Percentiles rank a stretch among this genome's conserved stretches.
phyloP scores from a whole-genome alignment of 2,329 filamentous ascomycete species.

The Sporothrix brasiliensis region DNA sequence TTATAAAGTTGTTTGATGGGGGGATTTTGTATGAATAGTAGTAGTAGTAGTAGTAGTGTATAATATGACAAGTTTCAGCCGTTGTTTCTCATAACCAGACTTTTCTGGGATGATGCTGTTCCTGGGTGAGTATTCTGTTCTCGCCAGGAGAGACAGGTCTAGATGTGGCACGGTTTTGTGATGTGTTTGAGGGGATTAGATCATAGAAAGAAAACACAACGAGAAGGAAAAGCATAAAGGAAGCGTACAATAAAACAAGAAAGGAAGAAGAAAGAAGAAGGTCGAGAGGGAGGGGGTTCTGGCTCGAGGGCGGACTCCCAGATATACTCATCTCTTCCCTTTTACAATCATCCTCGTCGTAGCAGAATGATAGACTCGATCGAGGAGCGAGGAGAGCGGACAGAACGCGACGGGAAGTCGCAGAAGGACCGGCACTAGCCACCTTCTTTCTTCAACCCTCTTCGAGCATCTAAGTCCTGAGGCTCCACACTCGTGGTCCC shows the following conservation, averaged over 20 bases:
- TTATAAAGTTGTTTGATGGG: constrained; percentile 5
- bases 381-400: constrained; percentile 10
- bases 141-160: constrained; percentile 32
- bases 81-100: constrained; percentile 20
- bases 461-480: not conserved
- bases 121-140: constrained; percentile 25
- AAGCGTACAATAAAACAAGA: not conserved
- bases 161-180: constrained; percentile 13
- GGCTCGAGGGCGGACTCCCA: constrained; percentile 30
- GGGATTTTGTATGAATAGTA: not conserved
- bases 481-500: constrained; percentile 25
- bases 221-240: not conserved
- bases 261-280: constrained; percentile 7
- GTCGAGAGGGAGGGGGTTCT: not conserved
- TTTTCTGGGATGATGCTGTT: constrained; percentile 27
- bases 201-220: not conserved
- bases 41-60: constrained; percentile 2
- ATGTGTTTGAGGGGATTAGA: constrained; percentile 1
- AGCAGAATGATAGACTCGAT: constrained; percentile 19
- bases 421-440: constrained; percentile 27
- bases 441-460: constrained; percentile 20
- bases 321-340: constrained; percentile 34
- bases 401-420: constrained; percentile 28
- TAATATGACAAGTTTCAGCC: constrained; percentile 19
- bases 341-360: constrained; percentile 22